Base-by-base conservation (phyloP, 2,329 filamentous ascomycete species). In the Diaporthe citrichinensis region DNA sequence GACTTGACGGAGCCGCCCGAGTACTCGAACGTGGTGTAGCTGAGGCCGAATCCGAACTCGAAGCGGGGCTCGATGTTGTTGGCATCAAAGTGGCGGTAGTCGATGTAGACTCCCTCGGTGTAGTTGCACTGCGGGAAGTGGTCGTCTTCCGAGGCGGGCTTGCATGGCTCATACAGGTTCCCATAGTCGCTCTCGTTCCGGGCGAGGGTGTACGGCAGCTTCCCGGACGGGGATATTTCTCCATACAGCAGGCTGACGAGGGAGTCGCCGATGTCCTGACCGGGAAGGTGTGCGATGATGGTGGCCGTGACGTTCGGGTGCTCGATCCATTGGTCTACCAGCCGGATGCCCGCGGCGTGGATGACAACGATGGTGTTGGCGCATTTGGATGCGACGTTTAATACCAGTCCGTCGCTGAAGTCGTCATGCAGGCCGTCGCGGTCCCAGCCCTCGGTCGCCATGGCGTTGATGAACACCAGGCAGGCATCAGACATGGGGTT, bases 391-490 rank as follows among this genome's bases (percentile, higher is more conserved):
- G 92, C 92, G 0, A 93, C 90, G 73, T 90, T 90, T 1, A 84
- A 81, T 0, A 94, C 87, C 0, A 94, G 84, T 0, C 83, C 82
- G 76, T 94, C 92, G 75, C 90, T 92, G 53, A 90, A 90, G 77
- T 92, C 93, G 80, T 97, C 94, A 67, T 90, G 89, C 31, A 97
- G 88, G 15, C 90, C 89, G 0, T 90, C 85, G 55, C 92, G 88
- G 77, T 95, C 89, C 83, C 90, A 95, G 0, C 94, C 94, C 84
- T 98, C 95, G 0, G 94, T 94, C 0, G 93, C 91, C 81, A 96
- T 94, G 46, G 88, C 90, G 81, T 94, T 93, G 81, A 92, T 88
- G 78, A 92, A 91, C 0, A 92, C 90, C 1, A 92, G 81, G 72
- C 94, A 96, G 23, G 94, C 86, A 79, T 95, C 88, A 4, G 88